A percentile compares a stretch with the other conserved stretches of the same genome.
Conservation (phyloP, 495 filamentous ascomycete genomes). For the Sphaerosporella brunnea region DNA sequence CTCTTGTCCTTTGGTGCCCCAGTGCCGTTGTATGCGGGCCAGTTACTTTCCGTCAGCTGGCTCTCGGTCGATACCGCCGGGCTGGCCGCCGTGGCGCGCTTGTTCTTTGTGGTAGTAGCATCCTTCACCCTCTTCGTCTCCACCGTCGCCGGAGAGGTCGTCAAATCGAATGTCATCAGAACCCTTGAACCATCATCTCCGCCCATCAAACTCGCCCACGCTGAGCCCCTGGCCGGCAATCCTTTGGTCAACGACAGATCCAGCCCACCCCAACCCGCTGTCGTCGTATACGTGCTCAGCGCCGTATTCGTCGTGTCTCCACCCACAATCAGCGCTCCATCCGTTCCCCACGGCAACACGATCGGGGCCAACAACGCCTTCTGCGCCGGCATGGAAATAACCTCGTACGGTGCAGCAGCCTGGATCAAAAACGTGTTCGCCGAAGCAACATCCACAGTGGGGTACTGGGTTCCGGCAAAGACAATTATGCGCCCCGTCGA, state of each 20-base stretch:
- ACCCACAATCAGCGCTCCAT: conserved; percentile 57
- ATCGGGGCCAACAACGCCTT: conserved; percentile 47
- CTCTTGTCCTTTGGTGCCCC: conserved; percentile 46
- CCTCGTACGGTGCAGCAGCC: conserved; percentile 38
- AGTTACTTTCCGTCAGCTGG: conserved; percentile 38
- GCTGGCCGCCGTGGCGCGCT: conserved; percentile 29
- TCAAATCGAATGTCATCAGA: conserved; percentile 67
- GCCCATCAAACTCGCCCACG: conserved; percentile 34
- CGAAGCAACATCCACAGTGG: conserved; percentile 31
- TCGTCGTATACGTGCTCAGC: conserved; percentile 45
- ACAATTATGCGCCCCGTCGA: conserved; percentile 53
- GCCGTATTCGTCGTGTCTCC: conserved; percentile 46
- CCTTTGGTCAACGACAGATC: conserved; percentile 40
- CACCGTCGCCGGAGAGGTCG: conserved; percentile 57
- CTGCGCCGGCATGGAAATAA: conserved; percentile 33
- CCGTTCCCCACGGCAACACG: conserved; percentile 57
- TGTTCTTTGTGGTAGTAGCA: conserved; percentile 2
- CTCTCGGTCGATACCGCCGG: conserved; percentile 3
- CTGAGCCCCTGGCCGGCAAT: conserved; percentile 28
- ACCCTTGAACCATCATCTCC: conserved; percentile 65
- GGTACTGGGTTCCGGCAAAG: conserved; percentile 58
- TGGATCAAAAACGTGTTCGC: conserved; percentile 61
- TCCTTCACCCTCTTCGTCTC: conserved; percentile 23
- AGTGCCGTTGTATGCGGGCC: conserved; percentile 62
- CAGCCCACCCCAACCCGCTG: conserved; percentile 46